These are phyloP conservation scores for Neocallimastix lanati DNA, from an alignment of 192 early-diverging fungal species.

Conservation along the genomic window DNA sequence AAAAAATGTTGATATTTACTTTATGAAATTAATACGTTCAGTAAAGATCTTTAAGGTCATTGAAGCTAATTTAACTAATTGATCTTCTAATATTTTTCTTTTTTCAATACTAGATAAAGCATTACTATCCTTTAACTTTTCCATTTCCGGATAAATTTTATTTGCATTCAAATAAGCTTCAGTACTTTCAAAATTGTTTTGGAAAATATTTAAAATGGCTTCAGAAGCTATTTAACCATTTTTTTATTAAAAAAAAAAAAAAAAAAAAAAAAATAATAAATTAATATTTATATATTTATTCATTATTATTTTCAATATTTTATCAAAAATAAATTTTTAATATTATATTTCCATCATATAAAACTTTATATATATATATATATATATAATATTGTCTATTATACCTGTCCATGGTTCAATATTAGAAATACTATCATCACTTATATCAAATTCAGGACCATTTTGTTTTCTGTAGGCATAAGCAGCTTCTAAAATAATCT, in stretches of 20 bases:
- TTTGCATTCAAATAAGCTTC: neutral
- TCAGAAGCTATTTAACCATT: neutral
- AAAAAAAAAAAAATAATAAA: neutral
- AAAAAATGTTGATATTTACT: neutral
- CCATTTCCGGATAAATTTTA: neutral
- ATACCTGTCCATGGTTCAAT: neutral
- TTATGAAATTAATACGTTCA: neutral
- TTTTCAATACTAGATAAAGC: neutral
- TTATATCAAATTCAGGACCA: neutral
- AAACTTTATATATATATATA: too few relatives aligned
- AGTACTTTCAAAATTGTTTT: neutral
- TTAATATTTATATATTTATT: too few relatives aligned
- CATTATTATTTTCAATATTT: too few relatives aligned
- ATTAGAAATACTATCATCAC: neutral
- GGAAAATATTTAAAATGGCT: neutral
- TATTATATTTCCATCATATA: too few relatives aligned
- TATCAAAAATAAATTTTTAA: too few relatives aligned
- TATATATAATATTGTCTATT: too few relatives aligned
- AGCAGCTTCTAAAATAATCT: neutral
- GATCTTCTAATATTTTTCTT: neutral
- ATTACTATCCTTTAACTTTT: neutral
- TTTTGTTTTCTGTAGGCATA: neutral
- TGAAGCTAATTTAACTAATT: neutral
- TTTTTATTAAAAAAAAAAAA: neutral
- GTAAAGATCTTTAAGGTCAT: neutral